These are phyloP conservation scores for Tausonia pullulans DNA, from an alignment of 1,284 basidiomycete genomes.

Conservation along the genomic window DNA sequence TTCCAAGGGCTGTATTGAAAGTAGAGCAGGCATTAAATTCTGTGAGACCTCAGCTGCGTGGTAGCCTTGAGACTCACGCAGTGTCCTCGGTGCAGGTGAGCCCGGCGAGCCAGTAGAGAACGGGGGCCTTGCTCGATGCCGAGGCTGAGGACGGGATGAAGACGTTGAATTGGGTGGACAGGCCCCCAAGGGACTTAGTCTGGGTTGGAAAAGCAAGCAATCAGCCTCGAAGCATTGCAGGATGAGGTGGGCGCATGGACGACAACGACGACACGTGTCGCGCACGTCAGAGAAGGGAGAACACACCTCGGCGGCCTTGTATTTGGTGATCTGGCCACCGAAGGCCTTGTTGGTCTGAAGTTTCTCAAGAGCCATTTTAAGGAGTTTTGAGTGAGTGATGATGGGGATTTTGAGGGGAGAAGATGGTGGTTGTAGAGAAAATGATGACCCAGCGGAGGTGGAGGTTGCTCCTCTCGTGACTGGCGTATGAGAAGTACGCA, in stretches of 20 bases:
- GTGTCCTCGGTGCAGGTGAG: constrained; percentile 95
- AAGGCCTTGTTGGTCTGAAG: constrained; percentile 68
- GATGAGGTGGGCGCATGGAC: not conserved
- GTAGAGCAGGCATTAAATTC: not conserved
- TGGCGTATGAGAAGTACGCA: too few relatives aligned
- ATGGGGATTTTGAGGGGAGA: too few relatives aligned
- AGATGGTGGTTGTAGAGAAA: too few relatives aligned
- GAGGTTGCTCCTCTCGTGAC: too few relatives aligned
- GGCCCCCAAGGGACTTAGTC: constrained; percentile 63
- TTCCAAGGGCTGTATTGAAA: constrained; percentile 59
- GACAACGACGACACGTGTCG: not conserved
- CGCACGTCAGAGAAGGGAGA: not conserved
- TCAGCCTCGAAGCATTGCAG: not conserved
- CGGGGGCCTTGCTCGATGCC: constrained; percentile 50
- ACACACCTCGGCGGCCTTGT: constrained; percentile 62
- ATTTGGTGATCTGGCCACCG: constrained; percentile 69
- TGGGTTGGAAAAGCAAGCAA: constrained; percentile 20
- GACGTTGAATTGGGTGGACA: constrained; percentile 76
- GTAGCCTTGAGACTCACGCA: constrained; percentile 43
- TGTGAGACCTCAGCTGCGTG: not conserved
- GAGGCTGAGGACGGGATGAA: constrained; percentile 63
- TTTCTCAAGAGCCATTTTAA: constrained; percentile 40
- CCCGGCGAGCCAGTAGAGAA: constrained; percentile 84
- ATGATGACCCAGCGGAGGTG: too few relatives aligned
- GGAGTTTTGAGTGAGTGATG: too few relatives aligned